These are phyloP conservation scores for Vaucheria bursata DNA, from an alignment of 352 stramenopile genomes.

Conservation along the genomic window DNA sequence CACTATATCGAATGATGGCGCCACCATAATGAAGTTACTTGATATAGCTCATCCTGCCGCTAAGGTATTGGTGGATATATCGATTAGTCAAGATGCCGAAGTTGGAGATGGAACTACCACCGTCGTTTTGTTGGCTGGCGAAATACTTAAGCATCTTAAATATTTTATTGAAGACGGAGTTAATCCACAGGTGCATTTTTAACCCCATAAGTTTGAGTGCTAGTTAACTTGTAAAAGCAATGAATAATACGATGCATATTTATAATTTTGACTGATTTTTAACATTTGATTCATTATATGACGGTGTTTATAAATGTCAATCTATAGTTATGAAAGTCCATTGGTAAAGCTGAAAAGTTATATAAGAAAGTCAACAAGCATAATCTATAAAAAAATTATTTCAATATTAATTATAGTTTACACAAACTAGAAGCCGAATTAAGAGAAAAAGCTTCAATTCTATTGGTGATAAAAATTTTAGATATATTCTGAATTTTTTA, in stretches of 20 bases:
- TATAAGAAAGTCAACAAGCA: no score
- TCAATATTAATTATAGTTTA: no score
- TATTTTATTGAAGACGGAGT: conserved; percentile 95
- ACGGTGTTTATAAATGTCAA: background rate
- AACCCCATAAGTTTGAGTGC: background rate
- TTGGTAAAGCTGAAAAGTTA: no score
- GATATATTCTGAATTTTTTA: no score
- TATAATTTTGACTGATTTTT: background rate
- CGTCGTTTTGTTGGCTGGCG: conserved; percentile 88
- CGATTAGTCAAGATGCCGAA: conserved; percentile 71
- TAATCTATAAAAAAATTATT: no score
- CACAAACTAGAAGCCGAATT: no score
- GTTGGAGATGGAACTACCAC: conserved; percentile 86
- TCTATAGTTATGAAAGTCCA: background rate
- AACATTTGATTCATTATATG: background rate
- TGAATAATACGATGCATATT: background rate
- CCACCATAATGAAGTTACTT: conserved; percentile 94
- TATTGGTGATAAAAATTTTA: no score
- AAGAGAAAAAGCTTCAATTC: no score
- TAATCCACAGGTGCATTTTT: conserved; percentile 74
- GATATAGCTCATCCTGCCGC: conserved; percentile 97
- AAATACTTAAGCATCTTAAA: conserved; percentile 94
- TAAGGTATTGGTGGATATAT: conserved; percentile 97
- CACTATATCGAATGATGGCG: conserved; percentile 97
- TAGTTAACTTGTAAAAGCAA: background rate